These are phyloP conservation scores for Ogataea siamensis DNA, from an alignment of 805 yeast genomes.

Conservation along the genomic window DNA sequence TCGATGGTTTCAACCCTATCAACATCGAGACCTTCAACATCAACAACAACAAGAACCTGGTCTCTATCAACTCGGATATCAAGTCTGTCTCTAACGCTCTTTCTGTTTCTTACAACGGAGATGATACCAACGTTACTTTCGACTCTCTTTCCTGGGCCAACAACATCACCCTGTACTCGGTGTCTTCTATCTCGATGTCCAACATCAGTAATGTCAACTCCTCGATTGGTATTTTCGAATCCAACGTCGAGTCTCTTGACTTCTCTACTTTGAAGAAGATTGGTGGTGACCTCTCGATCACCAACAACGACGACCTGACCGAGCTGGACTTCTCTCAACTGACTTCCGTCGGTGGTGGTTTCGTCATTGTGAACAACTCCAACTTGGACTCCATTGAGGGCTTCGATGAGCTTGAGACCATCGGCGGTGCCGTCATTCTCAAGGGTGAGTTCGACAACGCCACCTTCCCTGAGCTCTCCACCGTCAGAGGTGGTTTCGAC, in stretches of 20 bases:
- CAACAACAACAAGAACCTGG: conserved; percentile 86
- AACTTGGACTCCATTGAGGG: conserved; percentile 62
- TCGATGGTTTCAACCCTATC: conserved; percentile 59
- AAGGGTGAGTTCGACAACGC: conserved; percentile 81
- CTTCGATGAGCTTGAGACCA: conserved; percentile 67
- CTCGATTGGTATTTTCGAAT: conserved; percentile 77
- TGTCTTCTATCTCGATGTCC: conserved; percentile 67
- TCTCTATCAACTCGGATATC: conserved; percentile 67
- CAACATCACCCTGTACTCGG: conserved; percentile 82
- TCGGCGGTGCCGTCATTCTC: conserved; percentile 86
- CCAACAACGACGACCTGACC: conserved; percentile 70
- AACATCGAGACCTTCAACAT: conserved; percentile 62
- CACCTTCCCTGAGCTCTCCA: conserved; percentile 65
- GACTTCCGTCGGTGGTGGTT: conserved; percentile 86
- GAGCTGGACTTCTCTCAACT: conserved; percentile 67
- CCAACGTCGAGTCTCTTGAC: conserved; percentile 57
- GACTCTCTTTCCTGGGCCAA: conserved; percentile 79
- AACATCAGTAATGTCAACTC: conserved; percentile 72
- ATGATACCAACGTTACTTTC: conserved; percentile 64
- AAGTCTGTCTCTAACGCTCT: conserved; percentile 70
- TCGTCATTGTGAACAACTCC: conserved; percentile 83
- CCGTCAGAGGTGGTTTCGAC: conserved; percentile 90
- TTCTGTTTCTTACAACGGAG: conserved; percentile 83
- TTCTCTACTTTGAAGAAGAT: conserved; percentile 55
- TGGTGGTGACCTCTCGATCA: conserved; percentile 80